Conservation (phyloP, 768 basidiomycete species). For the Harrya chromipes region DNA sequence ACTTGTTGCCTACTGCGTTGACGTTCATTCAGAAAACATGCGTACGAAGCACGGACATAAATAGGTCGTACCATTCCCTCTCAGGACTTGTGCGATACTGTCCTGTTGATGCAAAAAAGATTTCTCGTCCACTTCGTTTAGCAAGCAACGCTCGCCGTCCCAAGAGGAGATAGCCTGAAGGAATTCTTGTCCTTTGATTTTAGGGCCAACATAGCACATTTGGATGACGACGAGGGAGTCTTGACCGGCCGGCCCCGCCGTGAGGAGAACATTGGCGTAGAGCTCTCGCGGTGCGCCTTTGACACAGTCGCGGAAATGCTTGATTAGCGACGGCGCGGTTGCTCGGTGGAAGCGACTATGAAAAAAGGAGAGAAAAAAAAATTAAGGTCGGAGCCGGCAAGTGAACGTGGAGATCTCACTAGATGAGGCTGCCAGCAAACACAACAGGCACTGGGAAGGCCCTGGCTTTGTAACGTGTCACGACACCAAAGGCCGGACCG, state of each 20-base stretch:
- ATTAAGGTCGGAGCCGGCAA: conserved; percentile 1
- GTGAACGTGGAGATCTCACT: conserved; percentile 48
- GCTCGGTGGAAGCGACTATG: conserved; percentile 78
- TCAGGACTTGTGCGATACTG: conserved; percentile 85
- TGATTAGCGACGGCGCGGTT: conserved; percentile 86
- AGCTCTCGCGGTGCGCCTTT: conserved; percentile 84
- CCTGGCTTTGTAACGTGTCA: conserved; percentile 84
- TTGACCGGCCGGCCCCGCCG: conserved; percentile 81
- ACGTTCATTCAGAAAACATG: background rate
- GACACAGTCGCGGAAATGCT: conserved; percentile 91
- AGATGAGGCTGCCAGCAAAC: conserved; percentile 90
- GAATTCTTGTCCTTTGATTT: conserved; percentile 70
- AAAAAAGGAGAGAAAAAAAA: conserved; percentile 1
- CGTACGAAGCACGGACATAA: background rate
- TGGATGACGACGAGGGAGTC: conserved; percentile 89
- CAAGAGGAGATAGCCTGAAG: conserved; percentile 84
- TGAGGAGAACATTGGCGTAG: conserved; percentile 87
- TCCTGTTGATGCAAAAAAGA: conserved; percentile 88
- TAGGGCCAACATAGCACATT: conserved; percentile 82
- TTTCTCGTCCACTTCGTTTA: conserved; percentile 91
- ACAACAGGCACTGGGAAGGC: conserved; percentile 89
- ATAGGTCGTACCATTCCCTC: conserved; percentile 63
- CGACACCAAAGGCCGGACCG: conserved; percentile 79
- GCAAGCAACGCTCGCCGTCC: conserved; percentile 81
- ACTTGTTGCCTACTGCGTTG: conserved; percentile 67